A percentile compares a stretch with the other conserved stretches of the same genome.
These are phyloP conservation scores for Boletus insuetus DNA, from an alignment of 768 basidiomycete genomes.

Conservation along the genomic window DNA sequence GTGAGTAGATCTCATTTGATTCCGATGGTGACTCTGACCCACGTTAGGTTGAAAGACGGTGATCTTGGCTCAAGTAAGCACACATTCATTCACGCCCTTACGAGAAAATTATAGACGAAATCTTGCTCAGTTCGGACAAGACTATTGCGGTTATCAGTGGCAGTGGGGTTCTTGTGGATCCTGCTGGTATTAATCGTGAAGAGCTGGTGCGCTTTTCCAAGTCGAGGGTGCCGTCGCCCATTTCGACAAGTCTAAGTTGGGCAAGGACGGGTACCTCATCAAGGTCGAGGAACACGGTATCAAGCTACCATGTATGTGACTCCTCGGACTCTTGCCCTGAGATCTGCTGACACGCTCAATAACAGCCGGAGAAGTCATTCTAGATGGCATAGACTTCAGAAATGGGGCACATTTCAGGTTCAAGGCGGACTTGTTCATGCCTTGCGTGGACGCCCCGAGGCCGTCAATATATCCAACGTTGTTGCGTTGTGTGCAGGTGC, in stretches of 20 bases:
- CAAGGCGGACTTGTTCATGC: conserved; percentile 96
- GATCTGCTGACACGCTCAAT: conserved; percentile 1
- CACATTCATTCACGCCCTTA: neutral
- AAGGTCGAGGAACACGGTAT: conserved; percentile 93
- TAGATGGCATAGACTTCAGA: conserved; percentile 96
- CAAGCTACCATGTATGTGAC: conserved; percentile 80
- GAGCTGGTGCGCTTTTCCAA: conserved; percentile 92
- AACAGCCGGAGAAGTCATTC: conserved; percentile 84
- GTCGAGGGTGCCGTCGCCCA: conserved; percentile 73
- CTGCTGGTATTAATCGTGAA: conserved; percentile 78
- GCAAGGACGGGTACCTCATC: conserved; percentile 92
- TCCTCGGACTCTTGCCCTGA: neutral
- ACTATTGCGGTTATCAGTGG: conserved; percentile 94
- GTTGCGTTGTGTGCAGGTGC: conserved; percentile 71
- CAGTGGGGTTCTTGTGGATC: conserved; percentile 92
- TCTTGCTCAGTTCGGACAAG: conserved; percentile 92
- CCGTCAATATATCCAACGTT: conserved; percentile 96
- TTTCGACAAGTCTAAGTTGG: conserved; percentile 83
- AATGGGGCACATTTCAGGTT: conserved; percentile 95
- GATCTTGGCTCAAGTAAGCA: conserved; percentile 92
- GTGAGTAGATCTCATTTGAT: conserved; percentile 33
- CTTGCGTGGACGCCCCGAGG: conserved; percentile 94
- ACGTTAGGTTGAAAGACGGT: conserved; percentile 56
- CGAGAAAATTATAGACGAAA: conserved; percentile 65
- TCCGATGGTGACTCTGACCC: neutral